Evolutionary conservation across 176 grass and related monocot species (phyloP), one percentile per base, ranked within the genome.

Genomic region (Oropetium thomaeum): DNA sequence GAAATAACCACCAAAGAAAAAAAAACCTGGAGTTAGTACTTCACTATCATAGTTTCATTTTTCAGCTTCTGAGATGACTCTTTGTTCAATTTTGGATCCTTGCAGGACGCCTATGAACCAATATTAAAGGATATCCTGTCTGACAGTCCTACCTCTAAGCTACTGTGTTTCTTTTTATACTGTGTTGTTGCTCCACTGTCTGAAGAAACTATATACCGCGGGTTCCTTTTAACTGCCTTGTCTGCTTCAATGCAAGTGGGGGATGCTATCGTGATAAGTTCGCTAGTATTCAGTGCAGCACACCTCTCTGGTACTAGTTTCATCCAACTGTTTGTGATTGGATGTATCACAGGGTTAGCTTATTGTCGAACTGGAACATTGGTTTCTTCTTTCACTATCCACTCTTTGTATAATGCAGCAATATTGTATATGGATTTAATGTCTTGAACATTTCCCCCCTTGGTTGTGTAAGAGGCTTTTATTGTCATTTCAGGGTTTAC

Each of bases 201-300:
- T n/a, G 95, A 97, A 84, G 95, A 97, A 88, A 93, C 84, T 38
- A 84, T 97, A 45, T 97, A 97, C 61, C 91, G 95, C 7, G 88
- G 95, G 66, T 97, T 92, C 69, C 95, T 97, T 78, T 57, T 97
- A 40, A 87, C 88, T 38, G 58, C 86, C 49, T 79, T 97, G 12
- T 81, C 78, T 12, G 85, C 86, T 26, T 91, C 79, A 43, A 83
- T 87, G 82, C 92, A 87, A 79, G 75, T 81, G 84, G 52, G 38
- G 32, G 38, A 85, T 17, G 91, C 95, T 32, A 78, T 92, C 34
- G 19, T 93, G 40, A 5, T 92, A 38, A 97, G 95, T 84, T 93
- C 95, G 48, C 47, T 82, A 35, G 71, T 89, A 69, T 97, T 97
- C 83, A 85, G 86, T 58, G 47, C 81, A 73, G 84, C 86, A 71